phyloP scores from a whole-genome alignment of 2,329 filamentous ascomycete genomes.

The Penicillium capsulatum region DNA sequence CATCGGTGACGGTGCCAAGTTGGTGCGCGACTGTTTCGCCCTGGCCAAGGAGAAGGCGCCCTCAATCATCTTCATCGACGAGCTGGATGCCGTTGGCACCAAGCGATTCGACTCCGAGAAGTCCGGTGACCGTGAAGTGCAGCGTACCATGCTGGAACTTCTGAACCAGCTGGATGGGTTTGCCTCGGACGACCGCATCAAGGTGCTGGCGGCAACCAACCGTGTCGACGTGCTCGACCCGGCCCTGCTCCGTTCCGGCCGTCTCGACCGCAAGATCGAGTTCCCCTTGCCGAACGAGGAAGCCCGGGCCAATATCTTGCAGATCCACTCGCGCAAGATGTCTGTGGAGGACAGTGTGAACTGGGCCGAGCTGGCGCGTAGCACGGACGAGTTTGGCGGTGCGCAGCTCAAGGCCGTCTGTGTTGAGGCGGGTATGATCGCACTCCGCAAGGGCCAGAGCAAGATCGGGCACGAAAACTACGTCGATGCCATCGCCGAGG shows the following conservation, averaged over 20 bases:
- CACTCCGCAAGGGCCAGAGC: slow-evolving; percentile 84
- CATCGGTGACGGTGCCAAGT: slow-evolving; percentile 95
- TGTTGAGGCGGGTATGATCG: slow-evolving; percentile 99
- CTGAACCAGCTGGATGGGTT: slow-evolving; percentile 98
- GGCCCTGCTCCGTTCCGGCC: slow-evolving; percentile 82
- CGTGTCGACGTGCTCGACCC: slow-evolving; percentile 91
- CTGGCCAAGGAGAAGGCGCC: slow-evolving; percentile 98
- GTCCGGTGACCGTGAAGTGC: slow-evolving; percentile 94
- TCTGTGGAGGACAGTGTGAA: slow-evolving; percentile 89
- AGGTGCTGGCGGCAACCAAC: slow-evolving; percentile 92
- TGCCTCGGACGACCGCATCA: slow-evolving; percentile 93
- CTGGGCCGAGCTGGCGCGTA: slow-evolving; percentile 91
- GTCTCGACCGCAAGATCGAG: slow-evolving; percentile 94
- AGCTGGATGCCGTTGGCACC: slow-evolving; percentile 95
- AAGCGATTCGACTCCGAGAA: slow-evolving; percentile 99
- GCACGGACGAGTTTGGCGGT: slow-evolving; percentile 97
- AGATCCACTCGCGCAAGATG: slow-evolving; percentile 98
- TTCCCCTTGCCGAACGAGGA: slow-evolving; percentile 98
- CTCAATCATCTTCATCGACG: slow-evolving; percentile 99
- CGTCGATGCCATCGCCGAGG: slow-evolving; percentile 95
- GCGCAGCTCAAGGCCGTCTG: slow-evolving; percentile 98
- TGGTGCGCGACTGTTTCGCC: slow-evolving; percentile 95
- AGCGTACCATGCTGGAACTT: slow-evolving; percentile 97
- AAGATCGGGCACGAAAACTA: slow-evolving; percentile 99
- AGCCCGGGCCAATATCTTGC: slow-evolving; percentile 90